Percentiles rank a stretch among this genome's conserved stretches.
Evolutionary conservation across 2,329 filamentous ascomycete species (phyloP).

Genomic region (Aplosporella prunicola): DNA sequence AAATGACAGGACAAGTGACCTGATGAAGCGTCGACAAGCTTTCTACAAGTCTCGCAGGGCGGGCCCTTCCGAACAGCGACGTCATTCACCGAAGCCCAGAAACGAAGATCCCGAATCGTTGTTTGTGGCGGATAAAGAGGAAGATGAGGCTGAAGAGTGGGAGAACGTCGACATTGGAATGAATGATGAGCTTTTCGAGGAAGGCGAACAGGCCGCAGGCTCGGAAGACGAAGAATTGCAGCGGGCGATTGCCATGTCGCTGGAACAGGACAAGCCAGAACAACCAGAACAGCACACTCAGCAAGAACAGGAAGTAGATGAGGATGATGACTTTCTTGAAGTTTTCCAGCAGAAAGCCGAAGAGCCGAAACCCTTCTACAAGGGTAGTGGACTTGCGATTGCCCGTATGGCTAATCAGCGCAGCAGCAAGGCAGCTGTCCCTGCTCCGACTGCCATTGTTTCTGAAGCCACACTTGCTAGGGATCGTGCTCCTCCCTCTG

Average conservation of each 20-base stretch:
- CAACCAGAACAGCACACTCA: slow-evolving; percentile 17
- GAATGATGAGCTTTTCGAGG: slow-evolving; percentile 51
- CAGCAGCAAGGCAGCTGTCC: slow-evolving; percentile 47
- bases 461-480: too few relatives aligned
- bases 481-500: too few relatives aligned
- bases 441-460: too few relatives aligned
- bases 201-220: slow-evolving; percentile 32
- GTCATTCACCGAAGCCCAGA: slow-evolving; percentile 15
- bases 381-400: slow-evolving; percentile 48
- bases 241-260: slow-evolving; percentile 74
- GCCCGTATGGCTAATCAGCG: slow-evolving; percentile 67
- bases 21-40: slow-evolving; percentile 37
- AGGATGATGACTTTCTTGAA: slow-evolving; percentile 36
- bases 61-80: slow-evolving; percentile 14
- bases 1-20: slow-evolving; percentile 23
- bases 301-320: slow-evolving; percentile 37
- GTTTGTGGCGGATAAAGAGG: slow-evolving; percentile 30
- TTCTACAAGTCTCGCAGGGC: slow-evolving; percentile 34
- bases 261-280: slow-evolving; percentile 50
- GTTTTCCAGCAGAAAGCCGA: slow-evolving; percentile 38
- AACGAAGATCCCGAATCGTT: slow-evolving; percentile 5
- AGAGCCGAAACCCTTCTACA: slow-evolving; percentile 35
- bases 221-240: slow-evolving; percentile 68
- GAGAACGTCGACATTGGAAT: slow-evolving; percentile 25
- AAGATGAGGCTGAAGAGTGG: slow-evolving; percentile 31